Evolutionary conservation across 768 basidiomycete species (phyloP), one percentile per base, ranked within the genome.

Genomic region (Tricholomella constricta): DNA sequence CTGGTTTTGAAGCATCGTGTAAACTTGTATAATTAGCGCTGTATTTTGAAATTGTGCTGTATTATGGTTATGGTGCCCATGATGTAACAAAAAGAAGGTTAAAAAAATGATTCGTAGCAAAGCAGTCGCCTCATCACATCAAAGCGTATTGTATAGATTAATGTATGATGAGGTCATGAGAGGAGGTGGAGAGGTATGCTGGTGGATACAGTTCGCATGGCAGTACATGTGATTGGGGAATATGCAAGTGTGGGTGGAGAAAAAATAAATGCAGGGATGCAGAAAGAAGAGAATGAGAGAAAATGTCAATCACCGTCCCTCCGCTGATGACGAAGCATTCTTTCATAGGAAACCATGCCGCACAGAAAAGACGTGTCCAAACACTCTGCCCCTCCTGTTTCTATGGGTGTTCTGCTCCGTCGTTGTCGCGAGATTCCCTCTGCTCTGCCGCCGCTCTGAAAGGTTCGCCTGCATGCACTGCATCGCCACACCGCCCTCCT

Each of bases 401-500:
- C 51, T 60, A 14, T 45, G 38, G n/a, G 58, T 59, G 22, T 59
- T 55, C 19, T 59, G 47, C 17, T 59, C 38, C 12, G 56, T 55
- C 25, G 55, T 48, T 4, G 59, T 27, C 15, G 65, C 62, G 2
- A 77, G 65, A 45, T 73, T 71, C 34, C 69, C 65, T 47, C 61
- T 74, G 57, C 82, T 82, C 57, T 75, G 69, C 49, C 81, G 65
- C 41, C 73, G 66, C 63, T 85, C 86, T 2, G 91, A 92, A 26
- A 93, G 69, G 64, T 89, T 85, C 48, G 78, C 89, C 69, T 93
- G 91, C 72, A 94, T 87, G 44, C 91, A 77, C 52, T 81, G 83
- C 71, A 93, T 88, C 34, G 89, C 91, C 35, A 93, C 85, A 34
- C 94, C 94, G 51, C 81, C 79, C 67, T 97, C 94, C 70, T 97